Percentiles rank a stretch among this genome's conserved stretches.
These are phyloP conservation scores for Diplodia mutila DNA, from an alignment of 2,329 filamentous ascomycete species.

Conservation along the genomic window DNA sequence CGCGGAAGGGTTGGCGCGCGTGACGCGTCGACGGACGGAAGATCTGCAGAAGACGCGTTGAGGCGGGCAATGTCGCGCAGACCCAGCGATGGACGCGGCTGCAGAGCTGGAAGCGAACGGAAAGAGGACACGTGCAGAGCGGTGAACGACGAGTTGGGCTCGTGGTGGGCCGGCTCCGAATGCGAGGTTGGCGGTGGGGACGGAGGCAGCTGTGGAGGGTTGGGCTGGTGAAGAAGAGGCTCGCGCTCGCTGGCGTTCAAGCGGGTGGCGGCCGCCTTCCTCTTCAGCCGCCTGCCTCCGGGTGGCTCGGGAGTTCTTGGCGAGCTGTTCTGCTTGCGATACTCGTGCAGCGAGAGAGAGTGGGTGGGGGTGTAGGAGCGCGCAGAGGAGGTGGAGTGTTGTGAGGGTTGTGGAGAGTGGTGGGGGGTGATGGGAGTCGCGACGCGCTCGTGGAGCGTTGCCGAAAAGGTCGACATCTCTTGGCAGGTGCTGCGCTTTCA, in stretches of 20 bases:
- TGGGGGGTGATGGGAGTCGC: slow-evolving; percentile 37
- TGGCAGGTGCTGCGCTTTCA: background rate
- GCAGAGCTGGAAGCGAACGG: slow-evolving; percentile 30
- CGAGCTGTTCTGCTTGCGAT: slow-evolving; percentile 43
- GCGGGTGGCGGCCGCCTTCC: slow-evolving; percentile 41
- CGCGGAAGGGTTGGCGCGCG: background rate
- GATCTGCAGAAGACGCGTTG: slow-evolving; percentile 19
- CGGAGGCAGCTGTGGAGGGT: slow-evolving; percentile 33
- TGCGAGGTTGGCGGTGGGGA: slow-evolving; percentile 33
- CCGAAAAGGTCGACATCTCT: slow-evolving; percentile 23
- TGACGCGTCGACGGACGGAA: background rate
- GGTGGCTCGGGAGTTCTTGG: slow-evolving; percentile 37
- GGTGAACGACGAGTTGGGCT: slow-evolving; percentile 29
- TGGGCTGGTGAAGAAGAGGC: slow-evolving; percentile 26
- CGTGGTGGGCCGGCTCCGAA: slow-evolving; percentile 34
- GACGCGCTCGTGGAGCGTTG: slow-evolving; percentile 9
- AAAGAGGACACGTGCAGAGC: slow-evolving; percentile 30
- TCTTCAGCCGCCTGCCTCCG: slow-evolving; percentile 40
- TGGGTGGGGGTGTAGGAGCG: slow-evolving; percentile 30
- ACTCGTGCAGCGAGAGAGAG: slow-evolving; percentile 45
- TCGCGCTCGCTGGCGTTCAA: slow-evolving; percentile 39
- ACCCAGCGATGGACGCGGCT: slow-evolving; percentile 36
- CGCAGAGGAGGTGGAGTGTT: slow-evolving; percentile 33
- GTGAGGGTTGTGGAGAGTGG: slow-evolving; percentile 43
- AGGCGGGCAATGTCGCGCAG: slow-evolving; percentile 28